Percentiles rank a stretch among this genome's conserved stretches.
phyloP scores from a whole-genome alignment of 371 early-diverging fungal genomes.

The Rhizomucor pusillus region DNA sequence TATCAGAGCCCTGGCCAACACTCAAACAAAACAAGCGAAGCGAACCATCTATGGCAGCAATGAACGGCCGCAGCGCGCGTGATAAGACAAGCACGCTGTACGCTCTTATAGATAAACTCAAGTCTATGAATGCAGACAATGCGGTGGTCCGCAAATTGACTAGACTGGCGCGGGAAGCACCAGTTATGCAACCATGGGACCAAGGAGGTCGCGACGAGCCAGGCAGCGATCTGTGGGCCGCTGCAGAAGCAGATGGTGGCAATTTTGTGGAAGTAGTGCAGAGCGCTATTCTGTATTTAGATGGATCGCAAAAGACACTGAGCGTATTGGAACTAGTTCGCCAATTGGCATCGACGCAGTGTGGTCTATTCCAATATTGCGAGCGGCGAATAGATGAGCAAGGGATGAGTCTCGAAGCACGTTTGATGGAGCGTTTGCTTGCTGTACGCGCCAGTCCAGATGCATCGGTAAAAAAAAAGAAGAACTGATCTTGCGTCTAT shows the following conservation, averaged over 20 bases:
- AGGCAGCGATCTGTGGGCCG: conserved; percentile 42
- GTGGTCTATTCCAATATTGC: conserved; percentile 38
- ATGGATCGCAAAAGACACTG: conserved; percentile 1
- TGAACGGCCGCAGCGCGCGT: conserved; percentile 16
- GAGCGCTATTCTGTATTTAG: conserved; percentile 20
- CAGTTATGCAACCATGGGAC: conserved; percentile 41
- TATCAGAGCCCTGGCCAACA: conserved; percentile 5
- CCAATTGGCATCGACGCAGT: conserved; percentile 38
- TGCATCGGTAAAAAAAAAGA: conserved; percentile 26
- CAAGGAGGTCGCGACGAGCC: conserved; percentile 39
- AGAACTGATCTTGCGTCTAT: not conserved
- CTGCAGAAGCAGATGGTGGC: conserved; percentile 35
- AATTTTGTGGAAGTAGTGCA: conserved; percentile 45
- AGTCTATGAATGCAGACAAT: conserved; percentile 16
- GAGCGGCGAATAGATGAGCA: conserved; percentile 32
- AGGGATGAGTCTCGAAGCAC: conserved; percentile 38
- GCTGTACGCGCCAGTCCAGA: conserved; percentile 25
- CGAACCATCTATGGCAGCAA: not conserved
- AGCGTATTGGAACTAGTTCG: conserved; percentile 34
- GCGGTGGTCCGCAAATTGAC: conserved; percentile 33
- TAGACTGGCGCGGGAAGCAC: conserved; percentile 36
- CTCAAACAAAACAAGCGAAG: conserved; percentile 18
- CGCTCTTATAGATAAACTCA: conserved; percentile 34
- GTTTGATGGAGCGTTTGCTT: conserved; percentile 29
- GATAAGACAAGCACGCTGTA: conserved; percentile 31